Evolutionary conservation across 495 filamentous ascomycete species (phyloP).

Genomic region (Xylaria cubensis): DNA sequence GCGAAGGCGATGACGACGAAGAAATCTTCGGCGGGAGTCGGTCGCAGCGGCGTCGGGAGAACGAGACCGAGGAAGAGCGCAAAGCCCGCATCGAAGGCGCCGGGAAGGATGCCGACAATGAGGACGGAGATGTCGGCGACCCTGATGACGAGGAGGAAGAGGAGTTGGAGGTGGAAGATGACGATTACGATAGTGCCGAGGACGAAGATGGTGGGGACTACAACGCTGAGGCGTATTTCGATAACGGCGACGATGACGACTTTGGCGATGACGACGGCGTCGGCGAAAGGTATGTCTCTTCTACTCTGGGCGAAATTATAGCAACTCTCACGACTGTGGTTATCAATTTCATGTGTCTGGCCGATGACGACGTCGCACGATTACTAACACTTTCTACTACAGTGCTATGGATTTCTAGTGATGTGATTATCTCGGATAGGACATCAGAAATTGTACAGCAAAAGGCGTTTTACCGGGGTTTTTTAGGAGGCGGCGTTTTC

Average conservation of each 20-base stretch:
- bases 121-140: conserved; percentile 47
- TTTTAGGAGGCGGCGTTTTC: conserved; percentile 9
- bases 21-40: conserved; percentile 31
- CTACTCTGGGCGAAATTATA: neutral
- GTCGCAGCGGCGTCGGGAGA: conserved; percentile 37
- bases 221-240: conserved; percentile 62
- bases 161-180: conserved; percentile 50
- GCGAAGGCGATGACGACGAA: conserved; percentile 34
- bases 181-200: conserved; percentile 55
- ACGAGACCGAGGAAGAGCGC: conserved; percentile 51
- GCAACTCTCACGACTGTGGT: neutral
- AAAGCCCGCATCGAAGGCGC: conserved; percentile 44
- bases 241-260: conserved; percentile 56
- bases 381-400: conserved; percentile 19
- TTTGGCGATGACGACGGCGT: conserved; percentile 53
- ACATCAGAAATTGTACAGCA: neutral
- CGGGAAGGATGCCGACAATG: conserved; percentile 44
- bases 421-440: conserved; percentile 45
- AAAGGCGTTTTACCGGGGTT: neutral
- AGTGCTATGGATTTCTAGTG: conserved; percentile 40
- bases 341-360: conserved; percentile 37
- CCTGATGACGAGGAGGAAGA: conserved; percentile 53
- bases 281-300: conserved; percentile 41
- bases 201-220: conserved; percentile 60
- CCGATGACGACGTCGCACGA: conserved; percentile 53